Percentiles rank a stretch among this genome's conserved stretches.
phyloP scores from a whole-genome alignment of 371 early-diverging fungal genomes.

The Mortierella sp. region DNA sequence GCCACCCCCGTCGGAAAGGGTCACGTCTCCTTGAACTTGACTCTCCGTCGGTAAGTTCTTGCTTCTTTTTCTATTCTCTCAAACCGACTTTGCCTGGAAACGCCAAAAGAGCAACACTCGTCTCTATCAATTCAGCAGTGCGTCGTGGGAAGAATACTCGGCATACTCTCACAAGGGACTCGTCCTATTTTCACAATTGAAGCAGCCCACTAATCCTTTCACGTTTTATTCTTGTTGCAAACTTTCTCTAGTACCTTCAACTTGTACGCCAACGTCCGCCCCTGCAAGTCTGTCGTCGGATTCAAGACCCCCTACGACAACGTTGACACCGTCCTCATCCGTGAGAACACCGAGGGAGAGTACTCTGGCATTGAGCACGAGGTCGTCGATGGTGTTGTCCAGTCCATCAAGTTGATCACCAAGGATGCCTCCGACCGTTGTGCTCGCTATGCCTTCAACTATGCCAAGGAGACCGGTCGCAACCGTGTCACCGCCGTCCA shows the following conservation, averaged over 20 bases:
- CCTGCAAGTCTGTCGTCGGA: constrained; percentile 95
- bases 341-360: constrained; percentile 99
- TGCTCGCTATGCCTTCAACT: constrained; percentile 96
- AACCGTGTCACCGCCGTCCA: constrained; percentile 96
- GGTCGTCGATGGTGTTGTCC: constrained; percentile 96
- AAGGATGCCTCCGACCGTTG: constrained; percentile 94
- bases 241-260: constrained; percentile 83
- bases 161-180: not conserved
- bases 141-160: not conserved
- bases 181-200: not conserved
- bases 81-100: not conserved
- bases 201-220: not conserved
- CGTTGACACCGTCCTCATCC: constrained; percentile 97
- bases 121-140: not conserved
- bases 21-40: constrained; percentile 98
- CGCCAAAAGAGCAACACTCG: not conserved
- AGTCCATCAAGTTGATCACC: constrained; percentile 99
- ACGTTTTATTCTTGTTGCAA: not conserved
- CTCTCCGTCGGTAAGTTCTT: constrained; percentile 80
- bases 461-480: constrained; percentile 92
- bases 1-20: constrained; percentile 99
- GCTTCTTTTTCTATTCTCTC: constrained; percentile 9
- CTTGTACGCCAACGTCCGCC: constrained; percentile 98
- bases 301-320: constrained; percentile 97
- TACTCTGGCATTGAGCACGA: constrained; percentile 99